These are phyloP conservation scores for Silene latifolia DNA, from an alignment of 148 eudicot species.

Conservation along the genomic window DNA sequence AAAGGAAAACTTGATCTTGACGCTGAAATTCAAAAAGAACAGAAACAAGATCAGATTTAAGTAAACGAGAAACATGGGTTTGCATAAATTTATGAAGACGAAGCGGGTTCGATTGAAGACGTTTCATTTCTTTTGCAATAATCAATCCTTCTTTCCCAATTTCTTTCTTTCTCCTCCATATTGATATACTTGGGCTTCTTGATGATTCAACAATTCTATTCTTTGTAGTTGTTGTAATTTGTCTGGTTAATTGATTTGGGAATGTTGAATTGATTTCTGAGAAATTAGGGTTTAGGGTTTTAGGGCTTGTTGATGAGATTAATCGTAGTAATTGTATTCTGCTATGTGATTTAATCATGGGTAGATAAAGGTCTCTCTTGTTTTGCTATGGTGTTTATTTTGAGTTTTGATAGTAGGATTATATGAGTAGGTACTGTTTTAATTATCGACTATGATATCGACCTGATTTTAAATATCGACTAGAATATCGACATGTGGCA, in stretches of 20 bases:
- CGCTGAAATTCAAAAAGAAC: constrained; percentile 88
- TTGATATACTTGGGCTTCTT: constrained; percentile 48
- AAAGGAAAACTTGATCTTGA: constrained; percentile 80
- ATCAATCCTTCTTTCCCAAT: constrained; percentile 88
- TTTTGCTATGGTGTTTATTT: not conserved
- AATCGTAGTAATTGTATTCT: constrained; percentile 11
- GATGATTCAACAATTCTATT: not conserved
- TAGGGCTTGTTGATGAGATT: constrained; percentile 11
- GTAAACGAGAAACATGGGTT: constrained; percentile 33
- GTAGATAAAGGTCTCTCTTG: constrained; percentile 5
- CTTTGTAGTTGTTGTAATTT: not conserved
- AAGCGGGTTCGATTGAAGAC: constrained; percentile 57
- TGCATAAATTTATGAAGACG: constrained; percentile 60
- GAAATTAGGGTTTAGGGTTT: constrained; percentile 30
- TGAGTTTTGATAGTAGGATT: too few relatives aligned
- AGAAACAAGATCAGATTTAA: constrained; percentile 83
- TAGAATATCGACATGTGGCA: too few relatives aligned
- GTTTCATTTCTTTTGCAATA: constrained; percentile 82
- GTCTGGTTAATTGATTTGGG: not conserved
- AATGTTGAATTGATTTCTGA: not conserved
- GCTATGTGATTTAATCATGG: not conserved
- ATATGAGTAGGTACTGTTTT: too few relatives aligned
- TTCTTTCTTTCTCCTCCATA: constrained; percentile 96
- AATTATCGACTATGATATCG: too few relatives aligned
- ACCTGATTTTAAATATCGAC: too few relatives aligned